phyloP scores from a whole-genome alignment of 2,329 filamentous ascomycete genomes.

The Fusarium nisikadoi region DNA sequence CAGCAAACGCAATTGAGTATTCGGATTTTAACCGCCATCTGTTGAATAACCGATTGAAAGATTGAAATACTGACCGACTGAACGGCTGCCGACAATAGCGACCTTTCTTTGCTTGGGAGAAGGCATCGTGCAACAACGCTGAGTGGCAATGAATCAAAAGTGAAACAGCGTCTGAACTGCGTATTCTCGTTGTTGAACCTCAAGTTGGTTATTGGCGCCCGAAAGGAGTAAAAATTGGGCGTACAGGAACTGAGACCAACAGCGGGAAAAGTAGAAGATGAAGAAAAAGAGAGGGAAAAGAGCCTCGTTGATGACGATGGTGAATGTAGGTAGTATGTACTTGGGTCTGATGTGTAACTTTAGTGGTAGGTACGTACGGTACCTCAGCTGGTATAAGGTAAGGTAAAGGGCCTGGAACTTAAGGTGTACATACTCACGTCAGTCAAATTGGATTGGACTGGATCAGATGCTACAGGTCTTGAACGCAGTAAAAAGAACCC shows the following conservation, averaged over 20 bases:
- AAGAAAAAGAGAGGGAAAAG: constrained; percentile 6
- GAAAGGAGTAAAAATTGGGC: constrained; percentile 1
- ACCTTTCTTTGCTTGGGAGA: constrained; percentile 90
- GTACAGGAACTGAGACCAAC: constrained; percentile 22
- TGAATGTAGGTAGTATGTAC: neutral
- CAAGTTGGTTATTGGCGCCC: neutral
- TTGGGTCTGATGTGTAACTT: constrained; percentile 28
- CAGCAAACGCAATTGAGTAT: constrained; percentile 8
- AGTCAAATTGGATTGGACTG: constrained; percentile 2
- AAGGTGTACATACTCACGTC: constrained; percentile 15
- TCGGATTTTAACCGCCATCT: neutral
- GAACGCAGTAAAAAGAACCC: constrained; percentile 5
- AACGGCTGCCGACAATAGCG: constrained; percentile 93
- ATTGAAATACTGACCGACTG: constrained; percentile 67
- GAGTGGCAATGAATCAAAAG: constrained; percentile 19
- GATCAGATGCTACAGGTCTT: constrained; percentile 4
- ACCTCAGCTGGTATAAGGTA: neutral
- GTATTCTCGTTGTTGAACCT: constrained; percentile 16
- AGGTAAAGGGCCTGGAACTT: constrained; percentile 28
- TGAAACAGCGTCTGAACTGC: constrained; percentile 21
- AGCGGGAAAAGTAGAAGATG: constrained; percentile 3
- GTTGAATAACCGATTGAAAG: neutral
- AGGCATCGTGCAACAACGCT: constrained; percentile 38
- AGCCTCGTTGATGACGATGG: constrained; percentile 29
- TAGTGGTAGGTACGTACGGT: neutral